These are phyloP conservation scores for Triglochin maritima DNA, from an alignment of 106 monocot species.

Conservation along the genomic window DNA sequence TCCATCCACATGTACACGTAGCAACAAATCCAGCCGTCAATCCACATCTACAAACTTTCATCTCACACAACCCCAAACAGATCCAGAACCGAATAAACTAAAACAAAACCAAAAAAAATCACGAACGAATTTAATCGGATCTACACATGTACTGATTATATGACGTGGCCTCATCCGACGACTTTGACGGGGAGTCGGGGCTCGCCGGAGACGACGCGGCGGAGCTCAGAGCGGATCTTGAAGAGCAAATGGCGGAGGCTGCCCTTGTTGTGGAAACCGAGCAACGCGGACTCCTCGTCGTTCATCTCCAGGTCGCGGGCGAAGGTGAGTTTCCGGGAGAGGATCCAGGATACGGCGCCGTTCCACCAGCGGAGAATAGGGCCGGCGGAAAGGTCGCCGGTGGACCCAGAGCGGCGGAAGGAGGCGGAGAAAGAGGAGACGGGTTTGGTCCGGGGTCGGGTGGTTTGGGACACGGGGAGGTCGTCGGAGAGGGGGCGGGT, in stretches of 20 bases:
- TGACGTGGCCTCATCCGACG: no score
- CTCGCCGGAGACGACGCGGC: no score
- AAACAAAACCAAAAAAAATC: no score
- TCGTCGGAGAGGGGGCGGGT: constrained; percentile 47
- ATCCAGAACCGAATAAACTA: no score
- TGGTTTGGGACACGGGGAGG: constrained; percentile 35
- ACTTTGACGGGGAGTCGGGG: no score
- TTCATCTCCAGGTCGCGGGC: constrained; percentile 78
- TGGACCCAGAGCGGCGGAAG: constrained; percentile 51
- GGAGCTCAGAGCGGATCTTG: constrained; percentile 42
- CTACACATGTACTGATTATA: no score
- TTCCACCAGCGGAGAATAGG: constrained; percentile 70
- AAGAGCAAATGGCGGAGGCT: constrained; percentile 57
- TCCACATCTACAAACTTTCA: no score
- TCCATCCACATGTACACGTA: no score
- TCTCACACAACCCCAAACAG: no score
- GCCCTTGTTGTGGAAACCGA: constrained; percentile 51
- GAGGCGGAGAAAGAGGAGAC: constrained; percentile 13
- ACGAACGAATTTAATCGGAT: no score
- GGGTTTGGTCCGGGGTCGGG: constrained; percentile 23
- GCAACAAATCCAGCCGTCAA: no score
- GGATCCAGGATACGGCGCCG: constrained; percentile 50
- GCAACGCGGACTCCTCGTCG: constrained; percentile 53
- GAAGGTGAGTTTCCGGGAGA: constrained; percentile 57
- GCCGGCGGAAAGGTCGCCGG: constrained; percentile 35